Base-by-base conservation (phyloP, 495 filamentous ascomycete genomes). In the Aspergillus sclerotiicarbonarius region DNA sequence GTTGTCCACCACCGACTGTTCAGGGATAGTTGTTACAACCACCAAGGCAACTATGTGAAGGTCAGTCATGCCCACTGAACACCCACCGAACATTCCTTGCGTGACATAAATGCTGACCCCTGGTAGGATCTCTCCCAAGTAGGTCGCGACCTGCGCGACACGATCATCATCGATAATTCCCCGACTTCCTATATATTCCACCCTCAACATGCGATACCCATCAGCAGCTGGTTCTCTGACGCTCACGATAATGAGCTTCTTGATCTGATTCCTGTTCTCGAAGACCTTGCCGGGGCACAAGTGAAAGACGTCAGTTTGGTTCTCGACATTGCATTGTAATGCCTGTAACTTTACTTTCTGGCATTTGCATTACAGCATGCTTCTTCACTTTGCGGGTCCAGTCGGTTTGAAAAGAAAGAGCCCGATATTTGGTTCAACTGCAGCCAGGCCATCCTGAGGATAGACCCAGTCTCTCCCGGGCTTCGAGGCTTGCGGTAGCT, bases 191-290 rank as follows among this genome's bases (percentile, higher is more conserved):
- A 99, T 75, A 98, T 98, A 67, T 99, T 99, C 80, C 94, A 99
- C 65, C 94, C 95, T 13, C 93, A 99, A 78, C 94, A 99, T 73
- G 94, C 94, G 56, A 94, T 99, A 46, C 94, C 94, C 20, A 99
- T 99, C 76, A 97, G 93, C 82, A 97, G 93, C 82, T 99, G 94
- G 94, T 99, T 99, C 79, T 97, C 92, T 66, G 94, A 99, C 77
- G 94, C 95, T 56, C 94, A 99, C 75, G 94, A 99, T 78, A 99
- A 99, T 73, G 94, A 99, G 80, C 84, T 99, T 57, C 81, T 99
- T 65, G 94, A 99, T 69, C 80, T 99, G 59, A 99, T 99, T 69
- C 94, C 94, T 19, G 94, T 99, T 62, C 90, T 99, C 63, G 95
- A 98, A 80, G 94, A 99, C 76, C 84, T 99, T 62, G 93, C 94